These are phyloP conservation scores for Cutaneotrichosporon dermatis DNA, from an alignment of 1,284 basidiomycete species.

Conservation along the genomic window DNA sequence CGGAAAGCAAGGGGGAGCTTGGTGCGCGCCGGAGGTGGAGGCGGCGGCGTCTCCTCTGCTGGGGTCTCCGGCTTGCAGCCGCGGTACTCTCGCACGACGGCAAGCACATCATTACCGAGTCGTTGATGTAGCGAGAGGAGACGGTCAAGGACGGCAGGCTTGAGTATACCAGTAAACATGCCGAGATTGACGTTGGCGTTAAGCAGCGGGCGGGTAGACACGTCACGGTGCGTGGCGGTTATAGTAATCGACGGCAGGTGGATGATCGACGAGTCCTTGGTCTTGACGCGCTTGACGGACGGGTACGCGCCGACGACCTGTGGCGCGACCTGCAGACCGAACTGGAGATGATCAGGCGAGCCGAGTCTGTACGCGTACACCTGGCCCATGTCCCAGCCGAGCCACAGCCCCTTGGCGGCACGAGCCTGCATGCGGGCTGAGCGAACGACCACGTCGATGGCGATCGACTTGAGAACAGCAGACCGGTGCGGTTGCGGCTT, in stretches of 20 bases:
- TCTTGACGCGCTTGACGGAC: slow-evolving; percentile 26
- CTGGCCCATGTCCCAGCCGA: slow-evolving; percentile 41
- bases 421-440: slow-evolving; percentile 26
- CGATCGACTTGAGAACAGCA: slow-evolving; percentile 5
- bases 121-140: slow-evolving; percentile 42
- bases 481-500: neutral
- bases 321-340: slow-evolving; percentile 33
- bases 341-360: slow-evolving; percentile 18
- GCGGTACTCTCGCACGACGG: slow-evolving; percentile 23
- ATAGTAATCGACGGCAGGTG: slow-evolving; percentile 25
- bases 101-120: slow-evolving; percentile 33
- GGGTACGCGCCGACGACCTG: slow-evolving; percentile 38
- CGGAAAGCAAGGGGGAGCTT: slow-evolving; percentile 18
- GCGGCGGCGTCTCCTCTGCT: neutral
- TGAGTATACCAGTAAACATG: slow-evolving; percentile 43
- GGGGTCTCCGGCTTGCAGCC: slow-evolving; percentile 1
- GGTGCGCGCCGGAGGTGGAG: neutral
- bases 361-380: slow-evolving; percentile 27
- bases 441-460: slow-evolving; percentile 30
- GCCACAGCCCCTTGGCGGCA: slow-evolving; percentile 38
- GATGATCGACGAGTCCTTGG: slow-evolving; percentile 28
- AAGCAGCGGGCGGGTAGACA: slow-evolving; percentile 12
- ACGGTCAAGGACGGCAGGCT: slow-evolving; percentile 44
- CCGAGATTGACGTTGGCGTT: slow-evolving; percentile 36
- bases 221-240: slow-evolving; percentile 16